Evolutionary conservation across 306 rosid species (phyloP).

Genomic region (Ochetophila trinervis): DNA sequence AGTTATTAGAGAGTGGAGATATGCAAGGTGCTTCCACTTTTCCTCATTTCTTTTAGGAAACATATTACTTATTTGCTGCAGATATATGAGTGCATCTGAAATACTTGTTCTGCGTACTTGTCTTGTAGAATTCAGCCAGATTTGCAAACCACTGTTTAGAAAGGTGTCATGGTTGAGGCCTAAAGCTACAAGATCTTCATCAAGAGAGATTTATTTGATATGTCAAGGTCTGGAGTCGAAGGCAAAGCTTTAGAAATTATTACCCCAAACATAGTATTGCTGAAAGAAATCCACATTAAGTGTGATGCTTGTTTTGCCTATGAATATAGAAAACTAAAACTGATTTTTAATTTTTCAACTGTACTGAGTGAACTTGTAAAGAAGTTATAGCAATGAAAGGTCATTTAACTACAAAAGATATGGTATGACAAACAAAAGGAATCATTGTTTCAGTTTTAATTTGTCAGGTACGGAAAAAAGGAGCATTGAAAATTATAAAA

Average conservation of each 20-base stretch:
- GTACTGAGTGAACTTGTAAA: too few species aligned
- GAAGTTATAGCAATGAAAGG: too few species aligned
- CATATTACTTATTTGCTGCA: neutral
- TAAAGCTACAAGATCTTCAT: conserved; percentile 87
- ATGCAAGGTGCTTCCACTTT: conserved; percentile 44
- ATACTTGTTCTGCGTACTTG: conserved; percentile 9
- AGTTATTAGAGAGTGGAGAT: conserved; percentile 90
- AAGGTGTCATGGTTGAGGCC: conserved; percentile 87
- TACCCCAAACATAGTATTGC: too few species aligned
- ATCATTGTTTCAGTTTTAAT: too few species aligned
- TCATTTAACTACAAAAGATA: too few species aligned
- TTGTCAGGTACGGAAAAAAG: too few species aligned
- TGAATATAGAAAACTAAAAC: too few species aligned
- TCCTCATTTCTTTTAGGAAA: neutral
- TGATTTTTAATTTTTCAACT: too few species aligned
- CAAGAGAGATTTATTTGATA: conserved; percentile 88
- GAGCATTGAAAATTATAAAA: too few species aligned
- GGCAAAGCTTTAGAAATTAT: conserved; percentile 12
- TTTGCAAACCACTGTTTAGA: conserved; percentile 74
- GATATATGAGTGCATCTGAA: neutral
- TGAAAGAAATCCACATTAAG: too few species aligned
- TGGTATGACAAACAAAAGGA: too few species aligned
- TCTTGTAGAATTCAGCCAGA: conserved; percentile 56
- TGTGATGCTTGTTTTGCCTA: too few species aligned
- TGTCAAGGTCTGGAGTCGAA: conserved; percentile 63